phyloP scores from a whole-genome alignment of 345 rosid genomes.

The Brassica juncea region DNA sequence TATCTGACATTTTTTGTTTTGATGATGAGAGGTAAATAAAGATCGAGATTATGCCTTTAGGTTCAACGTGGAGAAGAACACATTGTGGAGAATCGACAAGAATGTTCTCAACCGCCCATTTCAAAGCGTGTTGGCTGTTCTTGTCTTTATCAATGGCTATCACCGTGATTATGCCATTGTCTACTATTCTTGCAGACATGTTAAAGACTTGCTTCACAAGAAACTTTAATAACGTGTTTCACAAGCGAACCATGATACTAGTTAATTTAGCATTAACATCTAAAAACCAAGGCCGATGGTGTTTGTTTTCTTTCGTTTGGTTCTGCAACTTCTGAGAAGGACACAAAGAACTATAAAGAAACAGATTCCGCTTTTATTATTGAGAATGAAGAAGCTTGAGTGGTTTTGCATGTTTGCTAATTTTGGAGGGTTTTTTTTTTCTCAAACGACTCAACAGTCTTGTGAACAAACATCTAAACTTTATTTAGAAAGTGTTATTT shows the following conservation, averaged over 20 bases:
- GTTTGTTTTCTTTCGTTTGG: conserved; percentile 8
- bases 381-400: conserved; percentile 9
- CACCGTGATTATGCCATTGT: conserved; percentile 40
- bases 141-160: conserved; percentile 78
- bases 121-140: conserved; percentile 76
- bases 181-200: conserved; percentile 30
- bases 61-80: conserved; percentile 64
- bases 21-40: not conserved
- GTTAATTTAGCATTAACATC: not conserved
- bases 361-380: not conserved
- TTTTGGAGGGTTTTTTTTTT: conserved; percentile 9
- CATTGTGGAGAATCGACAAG: conserved; percentile 54
- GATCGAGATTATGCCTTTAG: conserved; percentile 1
- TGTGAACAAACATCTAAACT: conserved; percentile 22
- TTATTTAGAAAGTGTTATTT: conserved; percentile 20
- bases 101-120: conserved; percentile 76
- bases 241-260: not conserved
- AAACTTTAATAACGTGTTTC: conserved; percentile 16
- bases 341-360: conserved; percentile 13
- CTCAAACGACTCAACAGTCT: conserved; percentile 29
- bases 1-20: not conserved
- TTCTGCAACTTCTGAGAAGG: conserved; percentile 19
- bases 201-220: conserved; percentile 30
- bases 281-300: conserved; percentile 12
- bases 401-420: conserved; percentile 25